Evolutionary conservation across 2,329 filamentous ascomycete species (phyloP).

Genomic region (Phaeoacremonium minimum): DNA sequence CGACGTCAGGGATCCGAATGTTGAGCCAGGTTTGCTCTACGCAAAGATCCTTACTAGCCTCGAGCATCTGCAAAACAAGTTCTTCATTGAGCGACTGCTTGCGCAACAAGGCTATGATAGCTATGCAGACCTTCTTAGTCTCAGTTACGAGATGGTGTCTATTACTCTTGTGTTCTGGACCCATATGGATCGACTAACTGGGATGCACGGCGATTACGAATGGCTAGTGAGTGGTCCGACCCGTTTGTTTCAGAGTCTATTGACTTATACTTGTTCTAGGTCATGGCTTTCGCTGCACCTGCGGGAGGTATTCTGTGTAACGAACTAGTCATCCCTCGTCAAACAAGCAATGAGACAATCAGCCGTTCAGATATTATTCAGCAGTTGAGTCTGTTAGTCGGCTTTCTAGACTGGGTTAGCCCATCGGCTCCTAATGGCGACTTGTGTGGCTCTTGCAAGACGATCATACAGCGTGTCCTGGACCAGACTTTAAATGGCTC

Average conservation of each 20-base stretch:
- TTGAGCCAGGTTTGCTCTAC: constrained; percentile 28
- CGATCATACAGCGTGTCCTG: constrained; percentile 44
- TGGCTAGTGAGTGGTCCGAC: constrained; percentile 35
- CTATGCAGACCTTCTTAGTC: constrained; percentile 32
- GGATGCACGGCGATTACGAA: constrained; percentile 38
- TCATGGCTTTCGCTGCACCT: constrained; percentile 46
- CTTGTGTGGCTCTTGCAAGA: constrained; percentile 40
- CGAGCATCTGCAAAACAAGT: constrained; percentile 51
- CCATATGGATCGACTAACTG: constrained; percentile 38
- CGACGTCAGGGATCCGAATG: constrained; percentile 26
- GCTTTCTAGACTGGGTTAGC: constrained; percentile 46
- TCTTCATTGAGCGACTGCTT: constrained; percentile 54
- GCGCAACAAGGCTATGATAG: constrained; percentile 35
- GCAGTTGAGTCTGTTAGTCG: constrained; percentile 45
- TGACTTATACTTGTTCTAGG: too few relatives aligned
- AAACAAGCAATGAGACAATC: constrained; percentile 25
- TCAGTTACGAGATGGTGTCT: constrained; percentile 43
- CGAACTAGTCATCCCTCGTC: constrained; percentile 39
- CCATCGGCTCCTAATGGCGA: constrained; percentile 42
- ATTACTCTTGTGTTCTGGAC: constrained; percentile 44
- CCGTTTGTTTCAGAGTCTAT: too few relatives aligned
- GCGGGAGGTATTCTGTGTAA: constrained; percentile 45
- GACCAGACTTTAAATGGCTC: constrained; percentile 41
- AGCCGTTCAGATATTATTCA: constrained; percentile 45
- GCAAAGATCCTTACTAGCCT: constrained; percentile 41